Conservation (phyloP, 257 asterid species). For the Leonotis leonurus region DNA sequence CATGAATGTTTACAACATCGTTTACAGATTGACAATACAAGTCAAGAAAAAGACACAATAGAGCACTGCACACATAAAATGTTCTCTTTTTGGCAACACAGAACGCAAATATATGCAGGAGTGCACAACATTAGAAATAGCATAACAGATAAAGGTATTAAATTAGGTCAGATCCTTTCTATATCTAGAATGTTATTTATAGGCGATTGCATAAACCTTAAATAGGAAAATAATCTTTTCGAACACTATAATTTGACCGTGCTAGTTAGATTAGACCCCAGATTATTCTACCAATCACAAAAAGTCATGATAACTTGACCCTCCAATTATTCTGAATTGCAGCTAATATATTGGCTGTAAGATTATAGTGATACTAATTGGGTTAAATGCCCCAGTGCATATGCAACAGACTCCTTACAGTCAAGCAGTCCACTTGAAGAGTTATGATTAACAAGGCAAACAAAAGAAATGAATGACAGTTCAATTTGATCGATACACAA, state of each 20-base stretch:
- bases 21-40: not conserved
- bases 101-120: not conserved
- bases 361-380: not conserved
- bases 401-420: not conserved
- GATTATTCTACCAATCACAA: not conserved
- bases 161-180: not conserved
- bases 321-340: not conserved
- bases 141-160: not conserved
- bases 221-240: not conserved
- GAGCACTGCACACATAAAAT: not conserved
- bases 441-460: not conserved
- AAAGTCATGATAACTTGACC: not conserved
- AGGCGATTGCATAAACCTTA: no score
- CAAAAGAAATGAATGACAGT: not conserved
- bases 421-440: not conserved
- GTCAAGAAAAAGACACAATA: not conserved
- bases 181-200: no score
- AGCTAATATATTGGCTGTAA: not conserved
- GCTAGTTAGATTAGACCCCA: not conserved
- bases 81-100: not conserved
- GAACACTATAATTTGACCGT: not conserved
- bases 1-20: not conserved
- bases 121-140: not conserved
- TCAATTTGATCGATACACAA: not conserved
- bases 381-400: not conserved